Evolutionary conservation across 192 early-diverging fungal species (phyloP).

Genomic region (Mortierella alpina): DNA sequence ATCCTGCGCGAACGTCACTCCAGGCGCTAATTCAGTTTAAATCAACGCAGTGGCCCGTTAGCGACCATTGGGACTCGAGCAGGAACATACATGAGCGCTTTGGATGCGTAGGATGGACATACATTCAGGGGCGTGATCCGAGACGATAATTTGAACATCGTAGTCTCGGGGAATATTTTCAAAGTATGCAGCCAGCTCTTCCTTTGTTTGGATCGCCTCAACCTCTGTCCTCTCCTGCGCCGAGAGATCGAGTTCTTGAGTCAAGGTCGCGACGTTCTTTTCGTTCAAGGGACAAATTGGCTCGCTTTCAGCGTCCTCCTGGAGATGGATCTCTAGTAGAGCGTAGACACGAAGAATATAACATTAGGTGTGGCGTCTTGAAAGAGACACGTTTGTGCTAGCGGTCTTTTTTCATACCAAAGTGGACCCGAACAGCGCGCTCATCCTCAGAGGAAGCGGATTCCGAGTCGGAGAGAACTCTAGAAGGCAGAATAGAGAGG

Average conservation of each 20-base stretch:
- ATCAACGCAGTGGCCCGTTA: not conserved
- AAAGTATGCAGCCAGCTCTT: slow-evolving; percentile 28
- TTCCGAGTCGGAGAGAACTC: slow-evolving; percentile 30
- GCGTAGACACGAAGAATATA: not conserved
- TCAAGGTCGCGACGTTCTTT: slow-evolving; percentile 16
- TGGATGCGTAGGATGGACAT: not conserved
- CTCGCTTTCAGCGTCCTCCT: slow-evolving; percentile 32
- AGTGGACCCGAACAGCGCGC: slow-evolving; percentile 29
- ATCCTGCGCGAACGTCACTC: slow-evolving; percentile 33
- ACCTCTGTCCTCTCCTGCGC: slow-evolving; percentile 26
- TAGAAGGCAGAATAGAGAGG: not conserved
- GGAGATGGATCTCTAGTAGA: slow-evolving; percentile 36
- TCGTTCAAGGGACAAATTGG: slow-evolving; percentile 42
- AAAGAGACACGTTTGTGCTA: not conserved
- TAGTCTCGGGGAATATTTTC: slow-evolving; percentile 38
- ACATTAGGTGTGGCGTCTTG: not conserved
- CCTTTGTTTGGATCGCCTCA: slow-evolving; percentile 31
- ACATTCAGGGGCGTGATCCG: slow-evolving; percentile 24
- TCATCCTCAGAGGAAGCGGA: slow-evolving; percentile 35
- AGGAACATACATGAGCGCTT: not conserved
- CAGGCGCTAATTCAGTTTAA: slow-evolving; percentile 16
- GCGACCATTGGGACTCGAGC: not conserved
- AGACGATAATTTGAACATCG: slow-evolving; percentile 32
- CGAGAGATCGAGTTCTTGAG: slow-evolving; percentile 13
- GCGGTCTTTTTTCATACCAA: slow-evolving; percentile 9